phyloP scores from a whole-genome alignment of 2,329 filamentous ascomycete genomes.

The Phialophora expanda region DNA sequence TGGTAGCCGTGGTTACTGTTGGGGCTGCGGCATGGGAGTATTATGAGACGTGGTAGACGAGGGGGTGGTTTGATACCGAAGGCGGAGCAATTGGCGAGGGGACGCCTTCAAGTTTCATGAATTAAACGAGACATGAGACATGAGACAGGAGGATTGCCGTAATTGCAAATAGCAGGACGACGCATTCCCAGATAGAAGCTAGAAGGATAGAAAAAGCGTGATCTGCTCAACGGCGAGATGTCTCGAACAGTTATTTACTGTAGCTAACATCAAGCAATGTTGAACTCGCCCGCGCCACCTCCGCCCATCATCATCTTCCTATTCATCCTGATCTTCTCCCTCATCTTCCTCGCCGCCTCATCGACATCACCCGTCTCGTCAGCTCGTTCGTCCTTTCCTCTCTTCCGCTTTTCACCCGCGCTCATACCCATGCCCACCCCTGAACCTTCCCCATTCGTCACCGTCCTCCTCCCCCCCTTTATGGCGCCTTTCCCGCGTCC shows the following conservation, averaged over 20 bases:
- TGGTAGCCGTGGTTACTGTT: not conserved
- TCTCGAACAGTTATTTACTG: not conserved
- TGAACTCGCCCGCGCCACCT: slow-evolving; percentile 62
- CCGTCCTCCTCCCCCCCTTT: slow-evolving; percentile 44
- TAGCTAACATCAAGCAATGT: slow-evolving; percentile 53
- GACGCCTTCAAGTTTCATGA: not conserved
- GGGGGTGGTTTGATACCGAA: not conserved
- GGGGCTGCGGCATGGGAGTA: not conserved
- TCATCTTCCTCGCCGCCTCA: slow-evolving; percentile 60
- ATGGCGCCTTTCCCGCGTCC: slow-evolving; percentile 28
- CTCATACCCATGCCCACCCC: slow-evolving; percentile 30
- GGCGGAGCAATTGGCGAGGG: not conserved
- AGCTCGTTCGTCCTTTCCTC: slow-evolving; percentile 13
- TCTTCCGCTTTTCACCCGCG: slow-evolving; percentile 39
- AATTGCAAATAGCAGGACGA: not conserved
- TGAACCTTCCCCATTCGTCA: slow-evolving; percentile 45
- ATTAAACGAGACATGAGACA: not conserved
- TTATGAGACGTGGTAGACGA: not conserved
- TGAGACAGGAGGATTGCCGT: not conserved
- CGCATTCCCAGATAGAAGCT: not conserved
- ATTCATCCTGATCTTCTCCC: slow-evolving; percentile 56
- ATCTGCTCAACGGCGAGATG: not conserved
- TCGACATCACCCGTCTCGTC: slow-evolving; percentile 44
- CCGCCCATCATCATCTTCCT: slow-evolving; percentile 57
- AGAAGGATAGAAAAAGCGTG: not conserved